A percentile compares a stretch with the other conserved stretches of the same genome.
These are phyloP conservation scores for Mortierella sp. DNA, from an alignment of 371 early-diverging fungal species.

Conservation along the genomic window DNA sequence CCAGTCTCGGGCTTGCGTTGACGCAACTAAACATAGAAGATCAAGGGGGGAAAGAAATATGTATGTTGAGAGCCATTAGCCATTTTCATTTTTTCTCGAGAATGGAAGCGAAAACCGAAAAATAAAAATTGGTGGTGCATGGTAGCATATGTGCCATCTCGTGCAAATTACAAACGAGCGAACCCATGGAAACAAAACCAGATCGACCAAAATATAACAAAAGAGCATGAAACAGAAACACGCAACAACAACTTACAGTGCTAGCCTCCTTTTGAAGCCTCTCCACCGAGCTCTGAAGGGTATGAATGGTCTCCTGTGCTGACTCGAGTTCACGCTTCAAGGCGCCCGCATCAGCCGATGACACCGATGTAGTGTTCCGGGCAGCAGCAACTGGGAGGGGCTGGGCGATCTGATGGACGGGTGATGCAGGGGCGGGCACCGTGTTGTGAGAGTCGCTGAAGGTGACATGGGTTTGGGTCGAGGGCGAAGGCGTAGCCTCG, in stretches of 20 bases:
- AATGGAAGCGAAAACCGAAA: neutral
- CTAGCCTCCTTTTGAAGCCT: slow-evolving; percentile 36
- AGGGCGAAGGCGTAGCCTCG: slow-evolving; percentile 15
- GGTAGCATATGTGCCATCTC: neutral
- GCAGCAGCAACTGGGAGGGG: neutral
- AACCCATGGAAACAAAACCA: neutral
- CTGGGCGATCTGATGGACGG: neutral
- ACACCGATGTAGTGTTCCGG: neutral
- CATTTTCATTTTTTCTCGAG: no score
- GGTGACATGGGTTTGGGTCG: slow-evolving; percentile 22
- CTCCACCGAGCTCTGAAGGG: slow-evolving; percentile 22
- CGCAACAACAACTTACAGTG: slow-evolving; percentile 22
- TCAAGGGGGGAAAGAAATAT: neutral
- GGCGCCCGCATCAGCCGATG: slow-evolving; percentile 4
- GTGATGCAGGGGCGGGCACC: slow-evolving; percentile 20
- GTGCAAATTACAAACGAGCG: neutral
- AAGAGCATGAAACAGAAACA: slow-evolving; percentile 3
- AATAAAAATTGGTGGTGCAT: neutral
- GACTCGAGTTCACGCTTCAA: slow-evolving; percentile 49
- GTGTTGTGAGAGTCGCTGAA: slow-evolving; percentile 25
- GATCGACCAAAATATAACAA: neutral
- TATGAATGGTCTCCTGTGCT: slow-evolving; percentile 41
- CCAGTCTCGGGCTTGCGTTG: slow-evolving; percentile 46
- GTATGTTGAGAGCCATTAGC: slow-evolving; percentile 4
- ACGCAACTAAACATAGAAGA: slow-evolving; percentile 33